Conservation (phyloP, 208 protist genomes). For the Acanthamoeba triangularis region DNA sequence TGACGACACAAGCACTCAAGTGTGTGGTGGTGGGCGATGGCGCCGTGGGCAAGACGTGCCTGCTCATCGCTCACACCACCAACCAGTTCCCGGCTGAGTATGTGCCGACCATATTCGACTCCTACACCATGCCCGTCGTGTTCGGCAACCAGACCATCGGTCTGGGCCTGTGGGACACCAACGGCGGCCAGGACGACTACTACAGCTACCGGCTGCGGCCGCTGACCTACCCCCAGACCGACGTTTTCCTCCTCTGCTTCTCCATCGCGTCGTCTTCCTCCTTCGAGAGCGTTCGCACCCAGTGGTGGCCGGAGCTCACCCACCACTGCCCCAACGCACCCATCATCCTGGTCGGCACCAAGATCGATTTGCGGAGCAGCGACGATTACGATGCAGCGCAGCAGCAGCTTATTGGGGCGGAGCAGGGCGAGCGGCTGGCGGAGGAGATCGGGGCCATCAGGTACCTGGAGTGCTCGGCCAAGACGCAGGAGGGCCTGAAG, state of each 20-base stretch:
- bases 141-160: not conserved
- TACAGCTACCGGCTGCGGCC: not conserved
- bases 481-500: not conserved
- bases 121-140: not conserved
- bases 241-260: constrained; percentile 33
- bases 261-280: not conserved
- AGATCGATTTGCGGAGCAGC: not conserved
- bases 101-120: too few relatives aligned
- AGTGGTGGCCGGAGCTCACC: not conserved
- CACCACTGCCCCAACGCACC: not conserved
- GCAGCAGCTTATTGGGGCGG: not conserved
- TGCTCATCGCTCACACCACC: not conserved
- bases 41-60: not conserved
- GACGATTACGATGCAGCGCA: not conserved
- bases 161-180: not conserved
- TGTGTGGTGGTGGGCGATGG: not conserved
- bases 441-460: not conserved
- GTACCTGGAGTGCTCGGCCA: constrained; percentile 21
- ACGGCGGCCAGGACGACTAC: not conserved
- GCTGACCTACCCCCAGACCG: not conserved
- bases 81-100: too few relatives aligned
- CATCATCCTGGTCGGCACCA: not conserved
- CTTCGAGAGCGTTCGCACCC: not conserved
- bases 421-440: not conserved
- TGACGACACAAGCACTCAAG: too few relatives aligned